Percentiles rank a stretch among this genome's conserved stretches.
Conservation (phyloP, 306 rosid species). For the Vigna radiata region DNA sequence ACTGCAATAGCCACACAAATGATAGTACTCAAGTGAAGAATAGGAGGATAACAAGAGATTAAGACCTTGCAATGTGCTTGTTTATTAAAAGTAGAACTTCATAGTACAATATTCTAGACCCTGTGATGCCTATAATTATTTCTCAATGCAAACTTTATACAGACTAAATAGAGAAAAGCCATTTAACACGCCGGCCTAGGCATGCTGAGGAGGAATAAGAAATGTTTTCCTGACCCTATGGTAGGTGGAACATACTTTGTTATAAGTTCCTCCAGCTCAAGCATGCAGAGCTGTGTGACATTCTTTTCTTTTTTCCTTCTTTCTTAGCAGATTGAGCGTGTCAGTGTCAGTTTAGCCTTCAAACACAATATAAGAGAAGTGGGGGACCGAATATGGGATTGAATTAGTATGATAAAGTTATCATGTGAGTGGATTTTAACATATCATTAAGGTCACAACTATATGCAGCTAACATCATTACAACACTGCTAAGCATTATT, state of each 20-base stretch:
- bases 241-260: slow-evolving; percentile 31
- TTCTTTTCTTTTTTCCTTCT: slow-evolving; percentile 33
- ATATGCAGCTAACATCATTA: slow-evolving; percentile 58
- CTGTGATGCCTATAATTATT: slow-evolving; percentile 10
- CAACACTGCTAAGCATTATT: slow-evolving; percentile 46
- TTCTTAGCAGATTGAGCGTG: slow-evolving; percentile 50
- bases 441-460: slow-evolving; percentile 58
- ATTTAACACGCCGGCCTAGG: slow-evolving; percentile 41
- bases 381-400: slow-evolving; percentile 45
- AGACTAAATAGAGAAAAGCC: slow-evolving; percentile 41
- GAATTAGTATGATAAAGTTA: slow-evolving; percentile 35
- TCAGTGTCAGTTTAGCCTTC: slow-evolving; percentile 25
- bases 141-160: slow-evolving; percentile 28
- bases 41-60: neutral
- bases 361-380: slow-evolving; percentile 37
- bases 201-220: slow-evolving; percentile 40
- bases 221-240: neutral
- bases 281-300: slow-evolving; percentile 23
- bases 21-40: neutral
- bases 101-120: slow-evolving; percentile 20
- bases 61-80: neutral
- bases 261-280: slow-evolving; percentile 38
- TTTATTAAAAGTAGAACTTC: neutral
- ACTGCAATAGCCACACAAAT: neutral
- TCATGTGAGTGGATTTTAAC: slow-evolving; percentile 49